phyloP scores from a whole-genome alignment of 2,329 filamentous ascomycete genomes.

The Davidsoniella neocaledoniae region DNA sequence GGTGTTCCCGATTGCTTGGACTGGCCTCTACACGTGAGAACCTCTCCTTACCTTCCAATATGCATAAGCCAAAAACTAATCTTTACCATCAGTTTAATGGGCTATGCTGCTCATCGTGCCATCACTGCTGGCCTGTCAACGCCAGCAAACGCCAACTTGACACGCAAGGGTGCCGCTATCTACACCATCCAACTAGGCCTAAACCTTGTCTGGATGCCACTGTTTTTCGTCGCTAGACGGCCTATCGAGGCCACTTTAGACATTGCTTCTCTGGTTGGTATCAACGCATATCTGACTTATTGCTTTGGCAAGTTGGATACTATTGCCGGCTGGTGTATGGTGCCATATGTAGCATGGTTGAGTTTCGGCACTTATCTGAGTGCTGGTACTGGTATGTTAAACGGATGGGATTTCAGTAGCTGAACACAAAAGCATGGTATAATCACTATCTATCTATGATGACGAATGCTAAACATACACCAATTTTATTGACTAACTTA shows the following conservation, averaged over 20 bases:
- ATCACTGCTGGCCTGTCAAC: constrained; percentile 43
- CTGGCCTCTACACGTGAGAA: constrained; percentile 40
- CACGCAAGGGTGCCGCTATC: constrained; percentile 55
- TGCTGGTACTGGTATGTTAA: constrained; percentile 49
- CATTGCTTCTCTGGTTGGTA: constrained; percentile 53
- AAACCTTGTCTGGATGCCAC: constrained; percentile 79
- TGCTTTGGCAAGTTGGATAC: constrained; percentile 61
- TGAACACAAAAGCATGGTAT: neutral
- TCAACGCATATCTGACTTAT: constrained; percentile 58
- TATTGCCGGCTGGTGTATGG: constrained; percentile 55
- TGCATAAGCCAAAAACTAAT: neutral
- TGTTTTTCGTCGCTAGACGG: constrained; percentile 68
- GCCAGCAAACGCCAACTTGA: constrained; percentile 36
- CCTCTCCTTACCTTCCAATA: neutral
- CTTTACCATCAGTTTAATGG: constrained; percentile 43
- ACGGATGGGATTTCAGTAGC: constrained; percentile 43
- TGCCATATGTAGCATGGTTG: constrained; percentile 75
- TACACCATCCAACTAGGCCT: constrained; percentile 76
- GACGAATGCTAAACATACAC: too few species aligned
- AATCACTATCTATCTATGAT: neutral
- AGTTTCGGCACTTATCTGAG: constrained; percentile 76
- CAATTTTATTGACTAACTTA: too few species aligned
- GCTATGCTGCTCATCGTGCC: constrained; percentile 72
- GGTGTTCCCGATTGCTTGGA: constrained; percentile 51
- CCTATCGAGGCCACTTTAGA: constrained; percentile 62